Evolutionary conservation across 352 stramenopile species (phyloP), one percentile per base, ranked within the genome.

Genomic region (Phytopythium oedochilum): DNA sequence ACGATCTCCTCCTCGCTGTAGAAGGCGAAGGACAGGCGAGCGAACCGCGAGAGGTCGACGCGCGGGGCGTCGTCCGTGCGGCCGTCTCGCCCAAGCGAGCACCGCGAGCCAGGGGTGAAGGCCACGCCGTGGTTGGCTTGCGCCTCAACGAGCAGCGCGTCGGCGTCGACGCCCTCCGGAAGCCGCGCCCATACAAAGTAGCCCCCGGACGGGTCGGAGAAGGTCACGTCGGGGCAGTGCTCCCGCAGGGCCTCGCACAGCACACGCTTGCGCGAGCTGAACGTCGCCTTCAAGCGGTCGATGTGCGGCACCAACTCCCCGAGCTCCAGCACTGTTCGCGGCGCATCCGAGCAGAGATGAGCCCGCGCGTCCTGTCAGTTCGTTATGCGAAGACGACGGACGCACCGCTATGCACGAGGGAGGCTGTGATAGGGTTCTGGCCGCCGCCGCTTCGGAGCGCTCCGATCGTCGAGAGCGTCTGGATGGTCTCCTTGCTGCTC

Each of bases 371-470:
- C 9, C 15, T 22, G 1, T 1, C 20, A 46, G 0, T n/a, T 29
- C 20, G n/a, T 1, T 17, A 3, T 23, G 12, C 2, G 39, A 11
- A 29, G 20, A 17, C 5, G 32, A 14, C 32, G 25, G 18, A 69
- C 72, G 53, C 62, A 88, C 79, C 56, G 40, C 66, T 83, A 47
- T 93, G 75, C 26, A 98, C 71, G 17, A 96, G 83, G 5, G 84
- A 73, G 28, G 88, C 78, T 38, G 95, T 95, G 34, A 97, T 59
- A 8, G 89, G 86, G 66, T 98, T 96, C 23, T 98, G 85, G 36
- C 94, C 96, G 11, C 92, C 88, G 18, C 89, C 74, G 36, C 83
- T 92, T 57, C 96, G 83, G 63, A 97, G 89, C 31, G 89, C 78
- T 60, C 89, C 91, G 54, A 85, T 69, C 0, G 71, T 66, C 9